Percentiles rank a stretch among this genome's conserved stretches.
Evolutionary conservation across 495 filamentous ascomycete species (phyloP).

Genomic region (Talaromyces adpressus): DNA sequence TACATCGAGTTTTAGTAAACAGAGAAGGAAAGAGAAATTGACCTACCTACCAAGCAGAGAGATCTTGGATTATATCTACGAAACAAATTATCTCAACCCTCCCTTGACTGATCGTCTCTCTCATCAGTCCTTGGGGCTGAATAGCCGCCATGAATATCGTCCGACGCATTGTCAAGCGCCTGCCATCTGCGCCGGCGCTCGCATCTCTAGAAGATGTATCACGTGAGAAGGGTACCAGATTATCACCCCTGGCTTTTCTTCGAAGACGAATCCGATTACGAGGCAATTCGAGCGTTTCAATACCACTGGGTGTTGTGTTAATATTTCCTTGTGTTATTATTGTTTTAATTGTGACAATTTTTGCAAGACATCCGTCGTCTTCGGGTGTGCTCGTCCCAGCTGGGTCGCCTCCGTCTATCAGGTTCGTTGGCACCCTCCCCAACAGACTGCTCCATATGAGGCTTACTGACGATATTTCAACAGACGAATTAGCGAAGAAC

Average conservation of each 20-base stretch:
- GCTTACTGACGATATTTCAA: slow-evolving; percentile 11
- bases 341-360: slow-evolving; percentile 81
- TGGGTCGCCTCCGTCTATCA: slow-evolving; percentile 83
- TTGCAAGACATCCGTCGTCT: slow-evolving; percentile 82
- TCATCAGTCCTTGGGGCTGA: slow-evolving; percentile 1
- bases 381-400: slow-evolving; percentile 81
- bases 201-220: slow-evolving; percentile 54
- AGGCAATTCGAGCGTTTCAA: slow-evolving; percentile 88
- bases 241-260: slow-evolving; percentile 73
- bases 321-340: slow-evolving; percentile 90
- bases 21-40: background rate
- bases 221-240: slow-evolving; percentile 43
- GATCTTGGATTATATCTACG: background rate
- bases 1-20: background rate
- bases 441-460: background rate
- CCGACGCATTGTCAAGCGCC: slow-evolving; percentile 55
- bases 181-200: slow-evolving; percentile 53
- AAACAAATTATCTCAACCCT: background rate
- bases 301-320: slow-evolving; percentile 87
- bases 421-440: slow-evolving; percentile 45
- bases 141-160: slow-evolving; percentile 46
- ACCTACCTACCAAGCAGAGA: background rate
- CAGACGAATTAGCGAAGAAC: slow-evolving; percentile 94
- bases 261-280: slow-evolving; percentile 82
- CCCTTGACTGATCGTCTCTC: background rate